These are phyloP conservation scores for Fusarium tjaetaba DNA, from an alignment of 2,329 filamentous ascomycete genomes.

Conservation along the genomic window DNA sequence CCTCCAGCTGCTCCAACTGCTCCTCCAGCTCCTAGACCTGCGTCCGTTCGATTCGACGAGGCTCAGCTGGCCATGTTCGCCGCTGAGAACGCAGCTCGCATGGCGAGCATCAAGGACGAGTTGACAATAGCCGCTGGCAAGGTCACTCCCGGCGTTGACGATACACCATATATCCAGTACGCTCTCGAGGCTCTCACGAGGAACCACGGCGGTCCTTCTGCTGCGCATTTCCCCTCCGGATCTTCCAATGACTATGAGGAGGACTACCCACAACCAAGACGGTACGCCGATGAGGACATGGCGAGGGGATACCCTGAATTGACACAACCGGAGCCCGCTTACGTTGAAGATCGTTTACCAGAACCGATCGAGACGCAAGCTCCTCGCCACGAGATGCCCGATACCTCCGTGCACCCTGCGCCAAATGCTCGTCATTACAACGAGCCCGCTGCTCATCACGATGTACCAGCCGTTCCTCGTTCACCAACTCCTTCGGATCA, in stretches of 20 bases:
- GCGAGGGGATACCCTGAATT: slow-evolving; percentile 31
- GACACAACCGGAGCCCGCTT: slow-evolving; percentile 41
- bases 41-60: slow-evolving; percentile 51
- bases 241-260: slow-evolving; percentile 47
- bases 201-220: slow-evolving; percentile 70
- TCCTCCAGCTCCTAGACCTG: slow-evolving; percentile 3
- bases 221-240: slow-evolving; percentile 60
- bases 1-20: slow-evolving; percentile 16
- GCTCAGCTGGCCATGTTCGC: slow-evolving; percentile 53
- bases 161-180: slow-evolving; percentile 88
- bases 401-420: slow-evolving; percentile 26
- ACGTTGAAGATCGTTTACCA: slow-evolving; percentile 43
- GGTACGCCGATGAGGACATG: slow-evolving; percentile 30
- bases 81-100: slow-evolving; percentile 46
- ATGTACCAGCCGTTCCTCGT: slow-evolving; percentile 11
- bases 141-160: slow-evolving; percentile 81
- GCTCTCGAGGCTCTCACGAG: slow-evolving; percentile 88
- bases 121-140: slow-evolving; percentile 60
- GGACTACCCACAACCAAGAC: slow-evolving; percentile 43
- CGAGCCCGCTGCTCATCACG: slow-evolving; percentile 27
- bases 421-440: slow-evolving; percentile 16
- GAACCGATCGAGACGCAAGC: slow-evolving; percentile 33
- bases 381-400: slow-evolving; percentile 29
- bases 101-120: slow-evolving; percentile 61
- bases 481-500: slow-evolving; percentile 27